A percentile compares a stretch with the other conserved stretches of the same genome.
phyloP scores from a whole-genome alignment of 306 rosid species.

The Trichosanthes truncata region DNA sequence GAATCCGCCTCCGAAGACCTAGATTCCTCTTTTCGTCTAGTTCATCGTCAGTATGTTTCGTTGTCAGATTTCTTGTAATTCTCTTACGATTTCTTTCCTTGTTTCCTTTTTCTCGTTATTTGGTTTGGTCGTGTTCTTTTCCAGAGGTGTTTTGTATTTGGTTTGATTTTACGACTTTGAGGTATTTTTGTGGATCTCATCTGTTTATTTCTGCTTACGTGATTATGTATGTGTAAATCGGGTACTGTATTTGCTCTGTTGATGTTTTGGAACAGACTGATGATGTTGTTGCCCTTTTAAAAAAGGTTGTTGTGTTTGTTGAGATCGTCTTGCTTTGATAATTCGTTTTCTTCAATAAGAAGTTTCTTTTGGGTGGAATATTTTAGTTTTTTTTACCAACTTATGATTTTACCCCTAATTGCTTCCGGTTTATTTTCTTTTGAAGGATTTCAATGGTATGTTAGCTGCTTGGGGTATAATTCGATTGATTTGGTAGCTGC shows the following conservation, averaged over 20 bases:
- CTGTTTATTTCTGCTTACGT: neutral
- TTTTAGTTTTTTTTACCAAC: neutral
- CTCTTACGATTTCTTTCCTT: neutral
- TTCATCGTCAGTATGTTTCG: neutral
- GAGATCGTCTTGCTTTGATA: neutral
- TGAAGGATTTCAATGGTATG: neutral
- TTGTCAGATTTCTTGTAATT: neutral
- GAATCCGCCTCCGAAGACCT: constrained; percentile 1
- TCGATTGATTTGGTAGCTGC: neutral
- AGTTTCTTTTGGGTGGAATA: neutral
- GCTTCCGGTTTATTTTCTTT: neutral
- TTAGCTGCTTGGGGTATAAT: neutral
- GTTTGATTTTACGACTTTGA: neutral
- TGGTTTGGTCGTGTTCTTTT: neutral
- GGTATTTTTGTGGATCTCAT: neutral
- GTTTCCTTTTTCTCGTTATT: neutral
- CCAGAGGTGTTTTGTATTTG: neutral
- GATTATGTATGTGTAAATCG: neutral
- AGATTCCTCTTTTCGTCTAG: neutral
- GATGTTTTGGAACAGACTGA: neutral
- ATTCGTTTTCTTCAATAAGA: neutral
- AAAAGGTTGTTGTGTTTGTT: neutral
- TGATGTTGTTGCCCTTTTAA: neutral
- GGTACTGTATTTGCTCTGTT: neutral
- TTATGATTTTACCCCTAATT: neutral